Base-by-base conservation (phyloP, 1,284 basidiomycete species). In the Coniferiporia sulphurascens region DNA sequence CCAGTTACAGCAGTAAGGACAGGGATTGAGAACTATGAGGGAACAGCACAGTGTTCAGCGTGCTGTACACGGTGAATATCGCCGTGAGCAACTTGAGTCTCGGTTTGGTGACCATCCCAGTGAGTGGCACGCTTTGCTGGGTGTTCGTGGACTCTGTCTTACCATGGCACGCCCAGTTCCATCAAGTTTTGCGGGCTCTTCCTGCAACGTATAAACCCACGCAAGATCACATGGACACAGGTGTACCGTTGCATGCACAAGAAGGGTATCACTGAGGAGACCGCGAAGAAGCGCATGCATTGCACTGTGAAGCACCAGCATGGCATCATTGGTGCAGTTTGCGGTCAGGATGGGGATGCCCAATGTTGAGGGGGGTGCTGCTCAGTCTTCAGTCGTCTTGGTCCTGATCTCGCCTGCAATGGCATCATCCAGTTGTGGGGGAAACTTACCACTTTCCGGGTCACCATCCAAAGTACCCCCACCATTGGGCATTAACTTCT, bases 191-290 rank as follows among this genome's bases (percentile, higher is more conserved):
- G 36, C 87, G 95, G n/a, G 64, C 90, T 99, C 68, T 99, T 99
- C 90, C 82, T 94, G 64, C 97, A 99, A 79, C 93, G 96, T 81
- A 99, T 99, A 84, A 99, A 99, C 85, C 96, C 97, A 58, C 93
- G 96, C 75, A 98, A 99, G 88, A 95, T 99, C 78, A 91, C 96
- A 66, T 99, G 96, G 97, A 99, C 96, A 62, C 82, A 86, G 72
- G 88, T 95, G 62, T 99, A 93, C 87, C 91, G 96, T 69, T 89
- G 94, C 70, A 95, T 98, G 89, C 97, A 99, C 87, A 98, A 97
- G 88, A 99, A 99, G 90, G 96, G 95, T 76, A 86, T 99, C 75
- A 95, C 95, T 57, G 96, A 99, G 81, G 96, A 99, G 78, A 89
- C 95, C 58, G 93, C 95, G 72, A 99, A 98, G 94, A 98, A 97